These are phyloP conservation scores for Dendrothele bispora DNA, from an alignment of 768 basidiomycete species.

Conservation along the genomic window DNA sequence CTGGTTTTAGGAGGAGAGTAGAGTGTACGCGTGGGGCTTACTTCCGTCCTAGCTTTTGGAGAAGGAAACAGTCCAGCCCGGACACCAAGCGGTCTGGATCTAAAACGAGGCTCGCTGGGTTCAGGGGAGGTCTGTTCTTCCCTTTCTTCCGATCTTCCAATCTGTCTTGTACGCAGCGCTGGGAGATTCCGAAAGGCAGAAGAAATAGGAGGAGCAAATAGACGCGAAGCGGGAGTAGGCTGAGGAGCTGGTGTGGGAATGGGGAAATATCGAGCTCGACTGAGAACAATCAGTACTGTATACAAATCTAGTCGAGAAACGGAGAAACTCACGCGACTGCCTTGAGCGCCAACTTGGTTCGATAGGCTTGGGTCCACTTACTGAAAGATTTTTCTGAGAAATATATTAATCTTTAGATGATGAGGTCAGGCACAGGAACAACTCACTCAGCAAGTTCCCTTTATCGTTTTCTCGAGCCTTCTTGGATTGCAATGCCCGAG, in stretches of 20 bases:
- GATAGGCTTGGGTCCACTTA: slow-evolving; percentile 69
- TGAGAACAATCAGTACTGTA: slow-evolving; percentile 25
- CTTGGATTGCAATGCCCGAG: slow-evolving; percentile 63
- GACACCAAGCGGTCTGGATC: neutral
- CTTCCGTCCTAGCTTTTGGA: slow-evolving; percentile 23
- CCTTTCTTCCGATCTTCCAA: slow-evolving; percentile 20
- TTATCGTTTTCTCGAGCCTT: slow-evolving; percentile 64
- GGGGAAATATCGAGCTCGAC: slow-evolving; percentile 80
- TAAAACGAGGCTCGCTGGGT: slow-evolving; percentile 8
- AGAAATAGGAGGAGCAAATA: slow-evolving; percentile 16
- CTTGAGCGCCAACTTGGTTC: slow-evolving; percentile 71
- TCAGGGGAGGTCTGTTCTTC: too few species aligned
- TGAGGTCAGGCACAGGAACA: slow-evolving; percentile 3
- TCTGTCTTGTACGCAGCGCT: slow-evolving; percentile 23
- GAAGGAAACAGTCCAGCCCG: slow-evolving; percentile 10
- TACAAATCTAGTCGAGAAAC: neutral
- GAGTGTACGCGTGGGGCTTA: slow-evolving; percentile 30
- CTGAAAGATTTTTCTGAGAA: slow-evolving; percentile 51
- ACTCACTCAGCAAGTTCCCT: slow-evolving; percentile 57
- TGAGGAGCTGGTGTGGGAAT: slow-evolving; percentile 59
- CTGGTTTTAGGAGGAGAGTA: slow-evolving; percentile 25
- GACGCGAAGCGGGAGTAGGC: slow-evolving; percentile 22
- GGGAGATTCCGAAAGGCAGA: slow-evolving; percentile 25
- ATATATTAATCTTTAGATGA: slow-evolving; percentile 11
- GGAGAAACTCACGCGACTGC: slow-evolving; percentile 73